Percentiles rank a stretch among this genome's conserved stretches.
Evolutionary conservation across 495 filamentous ascomycete species (phyloP).

Genomic region (Penicillium goetzii): DNA sequence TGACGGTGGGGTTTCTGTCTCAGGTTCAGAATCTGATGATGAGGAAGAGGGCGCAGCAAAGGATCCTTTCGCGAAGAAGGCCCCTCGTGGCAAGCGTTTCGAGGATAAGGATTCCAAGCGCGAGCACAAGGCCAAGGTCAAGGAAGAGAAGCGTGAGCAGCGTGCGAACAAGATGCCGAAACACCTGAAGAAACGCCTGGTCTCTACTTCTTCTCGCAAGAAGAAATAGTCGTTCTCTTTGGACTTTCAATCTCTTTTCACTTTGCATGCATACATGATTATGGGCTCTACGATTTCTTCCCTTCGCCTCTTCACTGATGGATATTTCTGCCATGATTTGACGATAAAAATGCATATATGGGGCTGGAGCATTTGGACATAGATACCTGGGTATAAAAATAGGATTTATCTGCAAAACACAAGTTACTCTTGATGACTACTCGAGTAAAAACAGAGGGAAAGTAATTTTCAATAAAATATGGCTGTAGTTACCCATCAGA

Average conservation of each 20-base stretch:
- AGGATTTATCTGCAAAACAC: constrained; percentile 9
- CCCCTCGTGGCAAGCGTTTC: constrained; percentile 84
- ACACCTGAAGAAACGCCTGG: constrained; percentile 75
- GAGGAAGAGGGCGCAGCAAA: constrained; percentile 47
- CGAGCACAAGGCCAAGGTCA: constrained; percentile 86
- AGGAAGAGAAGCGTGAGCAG: constrained; percentile 91
- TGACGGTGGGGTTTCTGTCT: constrained; percentile 51
- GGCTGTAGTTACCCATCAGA: constrained; percentile 42
- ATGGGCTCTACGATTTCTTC: constrained; percentile 21
- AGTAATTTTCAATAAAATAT: neutral
- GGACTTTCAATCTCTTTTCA: constrained; percentile 13
- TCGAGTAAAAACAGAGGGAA: neutral
- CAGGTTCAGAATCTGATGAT: constrained; percentile 52
- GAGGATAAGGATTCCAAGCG: constrained; percentile 90
- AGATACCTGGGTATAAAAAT: constrained; percentile 35
- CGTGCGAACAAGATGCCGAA: constrained; percentile 95
- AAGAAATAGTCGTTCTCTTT: constrained; percentile 41
- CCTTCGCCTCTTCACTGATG: constrained; percentile 12
- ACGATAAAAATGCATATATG: constrained; percentile 37
- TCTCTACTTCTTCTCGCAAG: constrained; percentile 47
- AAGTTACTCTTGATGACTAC: constrained; percentile 5
- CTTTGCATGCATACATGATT: constrained; percentile 18
- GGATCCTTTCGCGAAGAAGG: constrained; percentile 63
- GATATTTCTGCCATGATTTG: constrained; percentile 34
- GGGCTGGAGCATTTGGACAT: constrained; percentile 40